Percentiles rank a stretch among this genome's conserved stretches.
Evolutionary conservation across 2,329 filamentous ascomycete genomes (phyloP).

Genomic region (Neopestalotiopsis sp.): DNA sequence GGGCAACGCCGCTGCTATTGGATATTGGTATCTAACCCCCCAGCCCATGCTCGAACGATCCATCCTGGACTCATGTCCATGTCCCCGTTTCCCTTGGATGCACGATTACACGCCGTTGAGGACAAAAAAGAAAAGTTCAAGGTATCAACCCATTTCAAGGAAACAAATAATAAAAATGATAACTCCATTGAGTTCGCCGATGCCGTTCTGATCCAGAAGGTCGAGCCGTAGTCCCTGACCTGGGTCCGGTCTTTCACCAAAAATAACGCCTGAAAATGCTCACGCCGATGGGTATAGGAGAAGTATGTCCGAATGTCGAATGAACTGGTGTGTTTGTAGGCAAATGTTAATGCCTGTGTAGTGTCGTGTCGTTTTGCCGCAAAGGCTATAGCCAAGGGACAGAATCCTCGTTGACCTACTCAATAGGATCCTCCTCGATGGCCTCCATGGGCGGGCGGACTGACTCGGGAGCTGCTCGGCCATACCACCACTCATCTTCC

Average conservation of each 20-base stretch:
- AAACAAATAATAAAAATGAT: constrained; percentile 20
- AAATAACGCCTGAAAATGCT: constrained; percentile 39
- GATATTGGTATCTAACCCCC: constrained; percentile 12
- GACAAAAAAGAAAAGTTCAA: constrained; percentile 3
- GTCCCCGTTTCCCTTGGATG: neutral
- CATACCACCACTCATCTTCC: constrained; percentile 69
- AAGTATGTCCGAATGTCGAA: constrained; percentile 14
- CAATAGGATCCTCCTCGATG: constrained; percentile 57
- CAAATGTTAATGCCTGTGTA: neutral
- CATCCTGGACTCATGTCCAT: neutral
- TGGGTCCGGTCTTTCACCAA: constrained; percentile 6
- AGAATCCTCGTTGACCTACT: constrained; percentile 31
- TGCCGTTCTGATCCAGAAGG: constrained; percentile 19
- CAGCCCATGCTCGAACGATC: neutral
- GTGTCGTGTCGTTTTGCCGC: neutral
- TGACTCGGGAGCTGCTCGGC: constrained; percentile 58
- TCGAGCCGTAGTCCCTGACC: neutral
- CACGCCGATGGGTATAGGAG: constrained; percentile 19
- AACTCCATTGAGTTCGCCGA: constrained; percentile 27
- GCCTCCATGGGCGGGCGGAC: constrained; percentile 56
- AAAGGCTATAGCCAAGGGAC: too few species aligned
- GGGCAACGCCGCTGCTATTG: constrained; percentile 1
- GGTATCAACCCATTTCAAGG: constrained; percentile 7
- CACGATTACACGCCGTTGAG: constrained; percentile 15
- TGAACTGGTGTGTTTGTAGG: neutral